These are phyloP conservation scores for Mycena kentingensis DNA, from an alignment of 768 basidiomycete genomes.

Conservation along the genomic window DNA sequence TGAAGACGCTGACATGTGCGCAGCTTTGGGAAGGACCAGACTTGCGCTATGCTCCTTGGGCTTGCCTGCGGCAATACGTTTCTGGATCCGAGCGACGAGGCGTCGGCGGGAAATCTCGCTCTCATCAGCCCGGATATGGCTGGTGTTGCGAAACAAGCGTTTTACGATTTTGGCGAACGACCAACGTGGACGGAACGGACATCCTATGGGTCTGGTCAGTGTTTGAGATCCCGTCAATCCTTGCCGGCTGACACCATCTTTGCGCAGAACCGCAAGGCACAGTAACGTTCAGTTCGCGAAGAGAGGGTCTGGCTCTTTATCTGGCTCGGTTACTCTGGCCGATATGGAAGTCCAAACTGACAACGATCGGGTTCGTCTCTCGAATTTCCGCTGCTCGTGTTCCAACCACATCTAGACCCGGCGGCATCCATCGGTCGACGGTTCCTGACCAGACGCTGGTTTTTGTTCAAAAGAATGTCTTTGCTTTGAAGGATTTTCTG, in stretches of 20 bases:
- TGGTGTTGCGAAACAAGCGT: slow-evolving; percentile 77
- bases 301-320: slow-evolving; percentile 87
- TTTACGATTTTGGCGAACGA: slow-evolving; percentile 83
- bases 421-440: slow-evolving; percentile 57
- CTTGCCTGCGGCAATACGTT: slow-evolving; percentile 85
- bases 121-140: slow-evolving; percentile 63
- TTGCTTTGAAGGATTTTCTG: slow-evolving; percentile 73
- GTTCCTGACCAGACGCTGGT: slow-evolving; percentile 64
- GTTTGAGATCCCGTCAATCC: background rate
- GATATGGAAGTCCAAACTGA: slow-evolving; percentile 85
- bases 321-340: slow-evolving; percentile 84
- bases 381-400: slow-evolving; percentile 9
- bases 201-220: slow-evolving; percentile 73
- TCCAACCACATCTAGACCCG: slow-evolving; percentile 34
- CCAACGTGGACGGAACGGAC: slow-evolving; percentile 80
- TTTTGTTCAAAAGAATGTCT: slow-evolving; percentile 78
- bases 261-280: slow-evolving; percentile 70
- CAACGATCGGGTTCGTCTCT: slow-evolving; percentile 55
- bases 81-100: slow-evolving; percentile 58
- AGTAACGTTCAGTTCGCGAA: slow-evolving; percentile 80
- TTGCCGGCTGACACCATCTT: slow-evolving; percentile 2
- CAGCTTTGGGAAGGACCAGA: slow-evolving; percentile 90
- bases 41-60: slow-evolving; percentile 88
- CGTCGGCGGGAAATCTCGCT: slow-evolving; percentile 47
- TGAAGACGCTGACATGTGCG: slow-evolving; percentile 11